These are phyloP conservation scores for Conringia planisiliqua DNA, from an alignment of 345 rosid genomes.

Conservation along the genomic window DNA sequence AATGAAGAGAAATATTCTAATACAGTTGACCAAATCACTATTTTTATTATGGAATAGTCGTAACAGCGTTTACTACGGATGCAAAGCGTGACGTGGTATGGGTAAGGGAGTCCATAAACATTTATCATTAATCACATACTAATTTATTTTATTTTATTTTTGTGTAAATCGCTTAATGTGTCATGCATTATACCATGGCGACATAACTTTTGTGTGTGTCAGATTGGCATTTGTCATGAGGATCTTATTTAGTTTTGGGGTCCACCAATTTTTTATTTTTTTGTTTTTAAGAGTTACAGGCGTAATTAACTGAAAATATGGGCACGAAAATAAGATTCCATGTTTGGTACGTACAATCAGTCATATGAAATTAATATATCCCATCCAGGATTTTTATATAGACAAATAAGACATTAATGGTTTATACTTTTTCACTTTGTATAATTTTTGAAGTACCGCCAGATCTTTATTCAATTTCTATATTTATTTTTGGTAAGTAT, in stretches of 20 bases:
- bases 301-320: conserved; percentile 9
- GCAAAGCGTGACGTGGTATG: neutral
- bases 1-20: neutral
- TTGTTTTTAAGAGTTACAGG: neutral
- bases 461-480: neutral
- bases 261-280: neutral
- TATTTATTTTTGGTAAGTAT: no score
- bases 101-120: conserved; percentile 7
- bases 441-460: neutral
- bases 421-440: neutral
- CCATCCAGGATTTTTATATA: neutral
- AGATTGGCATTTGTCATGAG: conserved; percentile 25
- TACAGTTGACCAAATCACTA: neutral
- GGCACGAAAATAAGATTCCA: conserved; percentile 20
- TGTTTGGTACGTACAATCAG: conserved; percentile 11
- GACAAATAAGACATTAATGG: neutral
- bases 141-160: neutral
- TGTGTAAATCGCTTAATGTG: neutral
- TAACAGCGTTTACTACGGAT: neutral
- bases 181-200: conserved; percentile 26
- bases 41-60: neutral
- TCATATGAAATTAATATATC: neutral
- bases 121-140: neutral
- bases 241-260: conserved; percentile 12
- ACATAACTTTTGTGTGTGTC: conserved; percentile 34